Conservation (phyloP, 257 asterid species). For the Hygrophila difformis region DNA sequence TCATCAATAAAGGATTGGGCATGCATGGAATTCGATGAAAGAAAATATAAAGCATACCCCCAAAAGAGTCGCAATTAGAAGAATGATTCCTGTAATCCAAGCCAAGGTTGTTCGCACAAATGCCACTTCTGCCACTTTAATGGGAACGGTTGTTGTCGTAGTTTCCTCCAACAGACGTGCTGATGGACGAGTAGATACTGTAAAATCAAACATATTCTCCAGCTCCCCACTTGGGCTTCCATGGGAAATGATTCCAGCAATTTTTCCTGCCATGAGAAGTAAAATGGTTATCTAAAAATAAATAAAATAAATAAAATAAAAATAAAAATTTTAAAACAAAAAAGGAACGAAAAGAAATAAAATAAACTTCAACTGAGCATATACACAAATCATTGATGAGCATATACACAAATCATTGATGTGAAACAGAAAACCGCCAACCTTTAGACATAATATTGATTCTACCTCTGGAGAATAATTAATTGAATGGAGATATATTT, state of each 20-base stretch:
- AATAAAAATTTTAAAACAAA: too few relatives aligned
- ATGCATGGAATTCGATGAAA: too few relatives aligned
- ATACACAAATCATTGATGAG: too few relatives aligned
- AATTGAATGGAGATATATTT: too few relatives aligned
- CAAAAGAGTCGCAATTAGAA: constrained; percentile 67
- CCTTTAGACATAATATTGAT: constrained; percentile 5
- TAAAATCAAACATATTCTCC: constrained; percentile 37
- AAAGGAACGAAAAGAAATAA: too few relatives aligned
- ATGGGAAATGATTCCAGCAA: constrained; percentile 67
- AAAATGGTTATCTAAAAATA: constrained; percentile 9
- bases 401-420: constrained; percentile 7
- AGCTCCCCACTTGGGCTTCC: constrained; percentile 26
- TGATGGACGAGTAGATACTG: constrained; percentile 43
- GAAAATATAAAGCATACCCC: constrained; percentile 49
- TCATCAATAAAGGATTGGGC: too few relatives aligned
- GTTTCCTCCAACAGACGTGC: constrained; percentile 66
- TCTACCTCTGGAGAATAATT: too few relatives aligned
- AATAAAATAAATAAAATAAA: not conserved
- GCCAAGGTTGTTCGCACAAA: constrained; percentile 72
- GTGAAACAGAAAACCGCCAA: constrained; percentile 5
- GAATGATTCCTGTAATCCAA: constrained; percentile 91
- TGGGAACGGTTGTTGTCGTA: constrained; percentile 15
- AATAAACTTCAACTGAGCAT: too few relatives aligned
- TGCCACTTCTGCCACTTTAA: constrained; percentile 33
- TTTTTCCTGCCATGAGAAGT: constrained; percentile 47